These are phyloP conservation scores for Aspergillus haitiensis DNA, from an alignment of 495 filamentous ascomycete species.

Conservation along the genomic window DNA sequence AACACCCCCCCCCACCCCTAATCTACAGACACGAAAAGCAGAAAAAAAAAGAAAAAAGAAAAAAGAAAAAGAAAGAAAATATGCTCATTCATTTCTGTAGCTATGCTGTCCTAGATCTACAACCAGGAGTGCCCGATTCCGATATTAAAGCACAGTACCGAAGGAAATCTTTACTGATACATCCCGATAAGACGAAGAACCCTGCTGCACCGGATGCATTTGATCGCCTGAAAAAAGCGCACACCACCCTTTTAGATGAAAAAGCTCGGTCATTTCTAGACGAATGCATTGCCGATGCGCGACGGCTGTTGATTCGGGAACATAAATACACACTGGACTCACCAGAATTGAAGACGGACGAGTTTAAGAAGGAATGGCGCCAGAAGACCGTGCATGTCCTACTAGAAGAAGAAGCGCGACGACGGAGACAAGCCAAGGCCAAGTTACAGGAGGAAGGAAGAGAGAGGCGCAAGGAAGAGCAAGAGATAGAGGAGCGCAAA, in stretches of 20 bases:
- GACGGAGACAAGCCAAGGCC: conserved; percentile 83
- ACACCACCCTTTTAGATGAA: conserved; percentile 88
- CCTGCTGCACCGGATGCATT: conserved; percentile 91
- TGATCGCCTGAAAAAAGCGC: conserved; percentile 93
- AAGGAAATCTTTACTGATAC: conserved; percentile 95
- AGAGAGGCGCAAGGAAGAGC: conserved; percentile 82
- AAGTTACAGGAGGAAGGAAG: conserved; percentile 96
- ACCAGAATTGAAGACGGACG: conserved; percentile 72
- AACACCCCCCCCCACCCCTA: not conserved
- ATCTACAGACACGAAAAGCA: no score
- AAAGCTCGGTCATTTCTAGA: conserved; percentile 84
- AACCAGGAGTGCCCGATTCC: conserved; percentile 90
- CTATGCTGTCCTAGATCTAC: conserved; percentile 93
- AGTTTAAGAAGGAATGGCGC: conserved; percentile 82
- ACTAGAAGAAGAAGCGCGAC: conserved; percentile 85
- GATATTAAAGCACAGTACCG: conserved; percentile 95
- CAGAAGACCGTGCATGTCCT: conserved; percentile 90
- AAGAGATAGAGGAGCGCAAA: conserved; percentile 84
- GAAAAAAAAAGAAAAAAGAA: no score
- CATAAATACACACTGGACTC: conserved; percentile 89
- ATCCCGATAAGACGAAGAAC: conserved; percentile 97
- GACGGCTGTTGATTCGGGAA: conserved; percentile 89
- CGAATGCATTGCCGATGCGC: conserved; percentile 93
- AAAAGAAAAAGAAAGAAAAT: no score
- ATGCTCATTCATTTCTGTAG: conserved; percentile 34